Base-by-base conservation (phyloP, 1,139 yeast species). In the Yamadazyma jaroonii region DNA sequence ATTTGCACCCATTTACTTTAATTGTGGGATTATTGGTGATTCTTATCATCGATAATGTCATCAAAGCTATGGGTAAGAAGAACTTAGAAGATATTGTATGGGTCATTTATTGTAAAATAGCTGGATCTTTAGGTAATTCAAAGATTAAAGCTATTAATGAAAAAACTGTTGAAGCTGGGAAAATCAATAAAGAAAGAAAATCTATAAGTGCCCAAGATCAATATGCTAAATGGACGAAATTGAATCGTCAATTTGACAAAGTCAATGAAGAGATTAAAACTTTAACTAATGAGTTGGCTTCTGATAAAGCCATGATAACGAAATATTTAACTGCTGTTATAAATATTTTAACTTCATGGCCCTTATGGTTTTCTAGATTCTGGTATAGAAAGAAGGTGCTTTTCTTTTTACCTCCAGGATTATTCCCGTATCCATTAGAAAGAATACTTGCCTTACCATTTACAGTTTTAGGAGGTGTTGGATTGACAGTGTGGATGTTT, bases 211-310 rank as follows among this genome's bases (percentile, higher is more conserved):
- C 97, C 5, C 97, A 90, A 59, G 97, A 92, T 56, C 82, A 92
- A 52, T 92, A 90, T 59, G 97, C 97, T 33, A 82, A 77, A 52
- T 92, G 98, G 98, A 95, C 97, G 3, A 88, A 88, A 57, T 72
- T 90, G 46, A 90, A 88, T 52, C 74, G 98, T 35, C 76, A 74
- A 50, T 64, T 74, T 41, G 90, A 84, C 45, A 74, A 76, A 44
- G 57, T 86, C 38, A 68, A 71, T 36, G 67, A 63, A 9, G 79
- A 84, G 44, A 63, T 84, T 34, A 74, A 70, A 21, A 46, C 52
- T 11, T 53, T 77, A 39, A 72, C 64, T 35, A 59, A 60, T 13
- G 50, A 55, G 3, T 57, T 79, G 10, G 54, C 65, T 3, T 43
- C 57, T 4, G 61, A 65, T 29, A 71, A 71, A 46, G 54, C 67